Evolutionary conservation across 192 early-diverging fungal genomes (phyloP).

Genomic region (Coemansia sp.): DNA sequence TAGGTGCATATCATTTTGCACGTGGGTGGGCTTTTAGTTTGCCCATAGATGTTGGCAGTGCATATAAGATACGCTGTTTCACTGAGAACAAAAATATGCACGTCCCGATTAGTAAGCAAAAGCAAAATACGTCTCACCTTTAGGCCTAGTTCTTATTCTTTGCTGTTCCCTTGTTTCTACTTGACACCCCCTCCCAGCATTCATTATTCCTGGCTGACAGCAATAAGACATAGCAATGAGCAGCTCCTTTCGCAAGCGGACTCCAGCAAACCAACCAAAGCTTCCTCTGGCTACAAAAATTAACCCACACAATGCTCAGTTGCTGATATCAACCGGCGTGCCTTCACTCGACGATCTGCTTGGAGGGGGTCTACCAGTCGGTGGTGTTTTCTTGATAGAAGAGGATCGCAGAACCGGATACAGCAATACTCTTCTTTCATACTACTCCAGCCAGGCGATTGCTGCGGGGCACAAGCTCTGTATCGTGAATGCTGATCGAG

Average conservation of each 20-base stretch:
- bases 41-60: too few relatives aligned
- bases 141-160: too few relatives aligned
- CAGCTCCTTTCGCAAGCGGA: conserved; percentile 59
- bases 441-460: conserved; percentile 86
- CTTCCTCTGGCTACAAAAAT: conserved; percentile 71
- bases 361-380: conserved; percentile 87
- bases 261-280: conserved; percentile 59
- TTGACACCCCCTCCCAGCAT: background rate
- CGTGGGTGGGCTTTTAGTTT: too few relatives aligned
- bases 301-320: conserved; percentile 76
- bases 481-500: conserved; percentile 70
- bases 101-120: too few relatives aligned
- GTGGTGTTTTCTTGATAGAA: conserved; percentile 74
- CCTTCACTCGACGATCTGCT: conserved; percentile 84
- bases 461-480: conserved; percentile 71
- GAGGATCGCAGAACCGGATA: conserved; percentile 83
- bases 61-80: too few relatives aligned
- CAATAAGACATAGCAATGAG: conserved; percentile 2
- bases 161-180: background rate
- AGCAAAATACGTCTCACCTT: too few relatives aligned
- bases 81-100: too few relatives aligned
- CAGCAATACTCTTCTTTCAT: conserved; percentile 73
- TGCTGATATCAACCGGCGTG: conserved; percentile 80
- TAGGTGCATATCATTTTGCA: too few relatives aligned
- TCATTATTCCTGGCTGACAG: background rate